Evolutionary conservation across 768 basidiomycete genomes (phyloP).

Genomic region (Tremella mesenterica): DNA sequence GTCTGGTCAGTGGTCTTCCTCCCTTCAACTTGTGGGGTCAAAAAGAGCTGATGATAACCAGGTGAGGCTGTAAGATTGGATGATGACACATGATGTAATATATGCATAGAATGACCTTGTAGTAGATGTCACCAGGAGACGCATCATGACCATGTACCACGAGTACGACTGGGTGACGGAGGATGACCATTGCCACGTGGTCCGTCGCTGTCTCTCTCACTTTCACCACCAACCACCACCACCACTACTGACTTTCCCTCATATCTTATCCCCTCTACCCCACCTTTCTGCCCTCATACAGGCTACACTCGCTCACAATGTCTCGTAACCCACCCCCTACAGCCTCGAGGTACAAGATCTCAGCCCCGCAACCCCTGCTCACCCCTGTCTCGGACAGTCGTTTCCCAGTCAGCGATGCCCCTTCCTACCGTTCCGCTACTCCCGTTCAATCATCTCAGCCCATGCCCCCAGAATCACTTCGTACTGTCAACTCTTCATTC

Average conservation of each 20-base stretch:
- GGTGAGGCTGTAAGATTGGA: not conserved
- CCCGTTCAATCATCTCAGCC: constrained; percentile 6
- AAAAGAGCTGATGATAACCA: too few relatives aligned
- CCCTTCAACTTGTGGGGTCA: too few relatives aligned
- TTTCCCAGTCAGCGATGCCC: constrained; percentile 2
- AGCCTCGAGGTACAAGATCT: constrained; percentile 24
- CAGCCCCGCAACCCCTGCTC: constrained; percentile 22
- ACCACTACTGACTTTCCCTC: too few relatives aligned
- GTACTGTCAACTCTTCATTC: not conserved
- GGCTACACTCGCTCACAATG: constrained; percentile 11
- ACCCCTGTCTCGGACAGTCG: constrained; percentile 10
- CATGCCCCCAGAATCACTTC: not conserved
- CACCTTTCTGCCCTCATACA: not conserved
- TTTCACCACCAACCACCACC: too few relatives aligned
- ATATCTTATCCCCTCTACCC: not conserved
- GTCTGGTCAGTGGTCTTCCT: constrained; percentile 76
- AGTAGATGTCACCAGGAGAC: too few relatives aligned
- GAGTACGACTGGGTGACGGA: too few relatives aligned
- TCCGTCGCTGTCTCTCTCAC: too few relatives aligned
- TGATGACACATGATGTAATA: too few relatives aligned
- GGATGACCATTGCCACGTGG: too few relatives aligned
- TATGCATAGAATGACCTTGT: too few relatives aligned
- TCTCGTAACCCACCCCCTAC: constrained; percentile 13
- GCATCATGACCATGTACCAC: too few relatives aligned
- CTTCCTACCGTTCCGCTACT: not conserved